Conservation (phyloP, 1,284 basidiomycete genomes). For the Cutaneotrichosporon sp. region DNA sequence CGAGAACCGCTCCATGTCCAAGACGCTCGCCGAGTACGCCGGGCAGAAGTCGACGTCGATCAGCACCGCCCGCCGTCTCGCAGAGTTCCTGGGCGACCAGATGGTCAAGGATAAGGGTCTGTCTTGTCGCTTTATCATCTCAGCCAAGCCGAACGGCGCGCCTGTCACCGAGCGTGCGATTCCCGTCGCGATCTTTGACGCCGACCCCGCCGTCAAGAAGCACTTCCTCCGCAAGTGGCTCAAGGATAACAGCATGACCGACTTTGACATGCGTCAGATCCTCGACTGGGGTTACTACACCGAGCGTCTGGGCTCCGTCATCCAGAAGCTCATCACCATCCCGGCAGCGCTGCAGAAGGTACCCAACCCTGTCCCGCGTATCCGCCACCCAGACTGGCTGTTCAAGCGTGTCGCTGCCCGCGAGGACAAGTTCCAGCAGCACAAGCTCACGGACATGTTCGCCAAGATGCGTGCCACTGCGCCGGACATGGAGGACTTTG, state of each 20-base stretch:
- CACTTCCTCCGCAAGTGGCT: constrained; percentile 95
- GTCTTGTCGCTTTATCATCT: constrained; percentile 99
- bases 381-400: constrained; percentile 97
- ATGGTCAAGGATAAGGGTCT: constrained; percentile 99
- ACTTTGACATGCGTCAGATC: constrained; percentile 91
- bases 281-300: constrained; percentile 99
- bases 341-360: constrained; percentile 99
- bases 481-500: constrained; percentile 60
- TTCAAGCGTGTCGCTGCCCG: constrained; percentile 84
- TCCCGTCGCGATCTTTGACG: constrained; percentile 98
- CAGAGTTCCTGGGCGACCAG: constrained; percentile 95
- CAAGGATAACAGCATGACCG: constrained; percentile 83
- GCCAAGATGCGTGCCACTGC: constrained; percentile 55
- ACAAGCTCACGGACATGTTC: constrained; percentile 97
- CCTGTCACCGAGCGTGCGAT: constrained; percentile 97
- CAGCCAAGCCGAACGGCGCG: constrained; percentile 86
- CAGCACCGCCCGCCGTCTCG: constrained; percentile 90
- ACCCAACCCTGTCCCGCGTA: constrained; percentile 90
- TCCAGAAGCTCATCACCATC: constrained; percentile 99
- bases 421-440: constrained; percentile 97
- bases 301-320: constrained; percentile 94
- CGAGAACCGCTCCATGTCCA: constrained; percentile 98
- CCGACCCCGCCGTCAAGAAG: constrained; percentile 86
- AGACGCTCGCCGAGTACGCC: constrained; percentile 93
- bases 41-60: constrained; percentile 98